Evolutionary conservation across 2,329 filamentous ascomycete genomes (phyloP).

Genomic region (Neofusicoccum ribis): DNA sequence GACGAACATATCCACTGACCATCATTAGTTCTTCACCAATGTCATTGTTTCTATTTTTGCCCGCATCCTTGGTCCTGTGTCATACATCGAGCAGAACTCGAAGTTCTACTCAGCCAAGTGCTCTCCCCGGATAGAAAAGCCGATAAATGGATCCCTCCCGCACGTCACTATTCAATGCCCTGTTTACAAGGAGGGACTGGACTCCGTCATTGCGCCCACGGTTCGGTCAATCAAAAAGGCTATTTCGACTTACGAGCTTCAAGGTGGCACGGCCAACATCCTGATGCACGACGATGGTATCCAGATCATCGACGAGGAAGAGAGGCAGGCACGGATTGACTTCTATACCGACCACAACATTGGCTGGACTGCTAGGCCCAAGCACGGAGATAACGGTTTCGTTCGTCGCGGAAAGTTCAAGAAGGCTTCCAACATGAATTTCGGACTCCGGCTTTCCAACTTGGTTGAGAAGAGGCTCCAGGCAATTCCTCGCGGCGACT

Average conservation of each 20-base stretch:
- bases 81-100: constrained; percentile 72
- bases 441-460: constrained; percentile 62
- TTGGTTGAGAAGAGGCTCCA: constrained; percentile 62
- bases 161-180: constrained; percentile 79
- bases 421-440: constrained; percentile 73
- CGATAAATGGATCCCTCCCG: constrained; percentile 54
- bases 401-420: constrained; percentile 39
- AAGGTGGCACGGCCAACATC: constrained; percentile 66
- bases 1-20: background rate
- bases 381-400: constrained; percentile 38
- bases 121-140: constrained; percentile 58
- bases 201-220: constrained; percentile 44
- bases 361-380: constrained; percentile 51
- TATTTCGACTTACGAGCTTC: constrained; percentile 53
- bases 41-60: constrained; percentile 75
- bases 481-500: constrained; percentile 36
- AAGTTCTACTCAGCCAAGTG: constrained; percentile 78
- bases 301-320: constrained; percentile 56
- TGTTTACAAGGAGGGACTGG: constrained; percentile 82
- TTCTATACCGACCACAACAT: constrained; percentile 54
- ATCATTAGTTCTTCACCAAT: constrained; percentile 69
- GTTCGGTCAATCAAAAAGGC: constrained; percentile 45
- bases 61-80: constrained; percentile 74
- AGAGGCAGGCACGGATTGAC: constrained; percentile 46
- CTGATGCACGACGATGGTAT: constrained; percentile 70